Conservation (phyloP, 768 basidiomycete genomes). For the Tubosaeta brunneosetosa region DNA sequence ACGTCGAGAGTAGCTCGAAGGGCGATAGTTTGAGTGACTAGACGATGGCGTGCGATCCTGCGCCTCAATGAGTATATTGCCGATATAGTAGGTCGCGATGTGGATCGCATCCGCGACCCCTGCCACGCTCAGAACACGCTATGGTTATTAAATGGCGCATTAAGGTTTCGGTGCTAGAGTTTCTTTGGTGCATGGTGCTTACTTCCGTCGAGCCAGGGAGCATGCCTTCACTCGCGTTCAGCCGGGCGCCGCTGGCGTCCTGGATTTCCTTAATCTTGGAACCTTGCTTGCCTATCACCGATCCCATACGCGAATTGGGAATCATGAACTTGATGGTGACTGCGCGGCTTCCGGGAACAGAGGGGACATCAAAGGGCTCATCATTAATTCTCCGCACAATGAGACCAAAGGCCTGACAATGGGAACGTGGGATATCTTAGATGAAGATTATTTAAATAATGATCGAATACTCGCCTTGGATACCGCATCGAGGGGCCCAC, state of each 20-base stretch:
- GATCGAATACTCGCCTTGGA: conserved; percentile 66
- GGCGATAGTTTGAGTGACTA: conserved; percentile 55
- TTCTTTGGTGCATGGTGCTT: conserved; percentile 17
- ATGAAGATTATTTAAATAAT: not conserved
- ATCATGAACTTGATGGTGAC: conserved; percentile 99
- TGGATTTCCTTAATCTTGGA: conserved; percentile 99
- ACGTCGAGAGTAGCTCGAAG: conserved; percentile 53
- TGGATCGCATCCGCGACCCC: conserved; percentile 99
- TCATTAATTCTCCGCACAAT: conserved; percentile 99
- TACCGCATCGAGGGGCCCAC: conserved; percentile 95
- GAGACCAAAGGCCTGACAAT: conserved; percentile 85
- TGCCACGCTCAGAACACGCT: conserved; percentile 97
- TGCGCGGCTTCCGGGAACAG: conserved; percentile 94
- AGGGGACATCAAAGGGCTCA: conserved; percentile 96
- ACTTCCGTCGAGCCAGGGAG: conserved; percentile 99
- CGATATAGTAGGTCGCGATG: conserved; percentile 99
- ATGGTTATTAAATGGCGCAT: conserved; percentile 15
- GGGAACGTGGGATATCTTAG: not conserved
- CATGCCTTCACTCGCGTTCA: conserved; percentile 98
- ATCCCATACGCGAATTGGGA: conserved; percentile 98
- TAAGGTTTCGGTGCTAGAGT: conserved; percentile 5
- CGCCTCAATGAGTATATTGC: conserved; percentile 93
- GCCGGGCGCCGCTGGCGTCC: conserved; percentile 91
- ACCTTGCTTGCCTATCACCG: conserved; percentile 96
- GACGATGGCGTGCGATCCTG: conserved; percentile 78